phyloP scores from a whole-genome alignment of 768 basidiomycete species.

The Pholiota conissans region DNA sequence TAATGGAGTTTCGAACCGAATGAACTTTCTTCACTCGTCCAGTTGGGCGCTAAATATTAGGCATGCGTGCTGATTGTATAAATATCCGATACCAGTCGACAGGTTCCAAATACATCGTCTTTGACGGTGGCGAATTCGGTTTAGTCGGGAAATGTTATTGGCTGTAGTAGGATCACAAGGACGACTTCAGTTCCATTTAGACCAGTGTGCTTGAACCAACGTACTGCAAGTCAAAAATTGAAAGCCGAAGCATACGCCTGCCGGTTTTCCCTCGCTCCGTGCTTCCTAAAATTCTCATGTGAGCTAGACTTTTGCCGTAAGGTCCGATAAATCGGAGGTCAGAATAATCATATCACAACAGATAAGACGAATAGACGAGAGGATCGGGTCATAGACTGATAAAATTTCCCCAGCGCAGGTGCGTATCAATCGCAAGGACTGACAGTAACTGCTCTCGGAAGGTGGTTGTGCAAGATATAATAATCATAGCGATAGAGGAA shows the following conservation, averaged over 20 bases:
- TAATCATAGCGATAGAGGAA: neutral
- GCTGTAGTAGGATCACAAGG: neutral
- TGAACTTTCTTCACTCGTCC: too few species aligned
- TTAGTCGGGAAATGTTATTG: neutral
- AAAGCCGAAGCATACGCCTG: too few species aligned
- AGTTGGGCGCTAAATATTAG: too few species aligned
- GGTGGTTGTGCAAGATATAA: conserved; percentile 6
- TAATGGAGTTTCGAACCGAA: neutral
- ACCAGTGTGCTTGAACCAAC: too few species aligned
- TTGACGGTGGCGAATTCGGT: neutral
- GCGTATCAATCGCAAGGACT: neutral
- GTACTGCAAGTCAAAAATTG: too few species aligned
- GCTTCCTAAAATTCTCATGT: too few species aligned
- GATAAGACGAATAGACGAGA: neutral
- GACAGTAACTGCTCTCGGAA: neutral
- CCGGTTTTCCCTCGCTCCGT: too few species aligned
- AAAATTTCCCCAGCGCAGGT: neutral
- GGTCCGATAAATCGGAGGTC: too few species aligned
- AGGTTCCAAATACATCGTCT: neutral
- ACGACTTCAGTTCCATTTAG: too few species aligned
- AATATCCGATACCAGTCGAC: neutral
- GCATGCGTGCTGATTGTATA: too few species aligned
- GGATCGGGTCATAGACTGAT: neutral
- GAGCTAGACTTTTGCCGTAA: too few species aligned
- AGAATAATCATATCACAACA: too few species aligned